Conservation (phyloP, 352 stramenopile species). For the Pythium phragmitis region DNA sequence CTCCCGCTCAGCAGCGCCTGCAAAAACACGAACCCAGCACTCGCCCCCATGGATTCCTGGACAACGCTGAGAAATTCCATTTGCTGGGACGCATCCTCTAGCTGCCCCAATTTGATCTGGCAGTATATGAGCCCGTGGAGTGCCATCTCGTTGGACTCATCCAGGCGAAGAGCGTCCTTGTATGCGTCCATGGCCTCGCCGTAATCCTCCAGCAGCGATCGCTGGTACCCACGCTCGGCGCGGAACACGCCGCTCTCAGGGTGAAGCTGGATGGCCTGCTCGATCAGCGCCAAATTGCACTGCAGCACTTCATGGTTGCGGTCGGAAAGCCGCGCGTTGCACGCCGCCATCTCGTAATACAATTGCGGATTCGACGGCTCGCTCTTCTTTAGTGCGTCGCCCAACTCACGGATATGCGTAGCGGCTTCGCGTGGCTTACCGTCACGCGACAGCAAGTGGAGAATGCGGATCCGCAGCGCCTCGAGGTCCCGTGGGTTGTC, state of each 20-base stretch:
- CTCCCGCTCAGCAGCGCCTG: conserved; percentile 85
- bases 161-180: conserved; percentile 82
- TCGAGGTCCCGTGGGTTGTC: conserved; percentile 74
- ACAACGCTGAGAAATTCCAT: conserved; percentile 92
- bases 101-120: conserved; percentile 85
- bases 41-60: conserved; percentile 83
- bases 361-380: conserved; percentile 73
- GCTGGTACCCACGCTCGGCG: conserved; percentile 80
- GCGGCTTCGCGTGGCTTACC: conserved; percentile 54
- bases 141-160: conserved; percentile 87
- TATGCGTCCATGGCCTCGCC: conserved; percentile 82
- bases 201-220: conserved; percentile 70
- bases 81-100: conserved; percentile 90
- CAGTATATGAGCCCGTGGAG: conserved; percentile 91
- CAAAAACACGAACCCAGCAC: conserved; percentile 79
- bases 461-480: conserved; percentile 59
- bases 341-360: conserved; percentile 60
- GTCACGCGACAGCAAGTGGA: conserved; percentile 69
- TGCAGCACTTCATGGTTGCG: conserved; percentile 65
- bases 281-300: conserved; percentile 65
- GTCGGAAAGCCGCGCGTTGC: conserved; percentile 65
- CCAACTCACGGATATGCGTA: conserved; percentile 54
- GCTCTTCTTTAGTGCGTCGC: conserved; percentile 64
- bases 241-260: conserved; percentile 60
- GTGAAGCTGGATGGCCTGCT: conserved; percentile 64